phyloP scores from a whole-genome alignment of 2,329 filamentous ascomycete genomes.

The Aspergillus piperis region DNA sequence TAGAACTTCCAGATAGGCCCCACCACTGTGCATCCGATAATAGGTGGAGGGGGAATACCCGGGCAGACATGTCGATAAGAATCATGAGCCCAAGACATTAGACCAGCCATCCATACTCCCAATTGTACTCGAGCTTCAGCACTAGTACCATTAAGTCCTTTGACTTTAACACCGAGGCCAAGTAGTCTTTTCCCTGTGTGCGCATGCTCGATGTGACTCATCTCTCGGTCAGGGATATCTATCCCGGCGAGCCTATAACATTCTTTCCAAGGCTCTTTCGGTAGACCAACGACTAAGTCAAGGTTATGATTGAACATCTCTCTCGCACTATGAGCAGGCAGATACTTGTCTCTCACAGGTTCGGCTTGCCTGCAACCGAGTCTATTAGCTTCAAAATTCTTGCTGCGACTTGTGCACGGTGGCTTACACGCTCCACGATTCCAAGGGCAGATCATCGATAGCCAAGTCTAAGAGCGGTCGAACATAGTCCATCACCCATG shows the following conservation, averaged over 20 bases:
- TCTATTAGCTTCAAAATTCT: not conserved
- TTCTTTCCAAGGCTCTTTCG: not conserved
- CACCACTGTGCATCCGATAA: slow-evolving; percentile 11
- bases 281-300: slow-evolving; percentile 9
- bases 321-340: slow-evolving; percentile 3
- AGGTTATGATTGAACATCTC: slow-evolving; percentile 3
- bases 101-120: slow-evolving; percentile 11
- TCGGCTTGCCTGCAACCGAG: slow-evolving; percentile 8
- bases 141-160: slow-evolving; percentile 5
- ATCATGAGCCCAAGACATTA: slow-evolving; percentile 3
- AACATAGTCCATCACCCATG: slow-evolving; percentile 12
- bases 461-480: slow-evolving; percentile 5
- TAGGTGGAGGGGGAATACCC: not conserved
- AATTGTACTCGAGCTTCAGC: slow-evolving; percentile 10
- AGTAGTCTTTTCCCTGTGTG: slow-evolving; percentile 11
- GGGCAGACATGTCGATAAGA: no score
- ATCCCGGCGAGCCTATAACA: not conserved
- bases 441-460: slow-evolving; percentile 4
- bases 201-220: slow-evolving; percentile 10
- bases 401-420: no score
- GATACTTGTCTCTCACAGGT: slow-evolving; percentile 1
- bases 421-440: slow-evolving; percentile 15
- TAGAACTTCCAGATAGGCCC: slow-evolving; percentile 9
- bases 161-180: slow-evolving; percentile 7
- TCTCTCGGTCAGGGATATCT: not conserved